Evolutionary conservation across 331 rosid genomes (phyloP), one percentile per base, ranked within the genome.

Genomic region (Quercus phellos): DNA sequence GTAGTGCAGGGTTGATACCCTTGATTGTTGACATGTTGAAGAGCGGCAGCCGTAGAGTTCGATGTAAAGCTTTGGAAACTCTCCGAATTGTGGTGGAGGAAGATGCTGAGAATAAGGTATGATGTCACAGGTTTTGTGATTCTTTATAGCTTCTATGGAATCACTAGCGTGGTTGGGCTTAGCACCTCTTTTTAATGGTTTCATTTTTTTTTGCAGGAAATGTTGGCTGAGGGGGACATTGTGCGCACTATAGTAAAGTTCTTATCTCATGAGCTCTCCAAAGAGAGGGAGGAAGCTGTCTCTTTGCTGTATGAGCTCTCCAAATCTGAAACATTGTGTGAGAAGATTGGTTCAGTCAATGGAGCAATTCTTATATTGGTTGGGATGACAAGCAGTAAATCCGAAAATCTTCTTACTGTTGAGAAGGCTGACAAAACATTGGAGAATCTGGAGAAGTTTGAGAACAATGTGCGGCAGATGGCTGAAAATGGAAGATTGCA

Each of bases 311-410:
- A 90, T 6, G 98, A 95, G 87, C 98, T 95, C 56, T 95, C 99
- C 77, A 93, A 87, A 83, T 92, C 97, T 3, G 90, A 88, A 84
- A 78, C 84, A 79, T 84, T 95, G 51, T 91, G 96, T 76, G 98
- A 90, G 89, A 91, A 90, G 89, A 87, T 95, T 73, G 99, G 99
- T 81, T 90, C 99, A 77, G 53, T 93, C 79, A 91, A 88, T 73
- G 99, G 99, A 74, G 94, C 97, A 30, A 95, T 93, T 88, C 96
- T 95, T 75, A 91, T 95, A 76, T 83, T 95, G 83, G 97, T 95
- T 74, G 98, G 99, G 79, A 95, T 93, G 98, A 86, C 97, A 78
- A 89, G 90, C 85, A 95, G 99, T 87, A 89, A 91, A 22, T 93
- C 99, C 11, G 97, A 93, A 83, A 89, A 95, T 81, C 51, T 91